Percentiles rank a stretch among this genome's conserved stretches.
These are phyloP conservation scores for Arabidopsis lyrata DNA, from an alignment of 441 rosid species.

Conservation along the genomic window DNA sequence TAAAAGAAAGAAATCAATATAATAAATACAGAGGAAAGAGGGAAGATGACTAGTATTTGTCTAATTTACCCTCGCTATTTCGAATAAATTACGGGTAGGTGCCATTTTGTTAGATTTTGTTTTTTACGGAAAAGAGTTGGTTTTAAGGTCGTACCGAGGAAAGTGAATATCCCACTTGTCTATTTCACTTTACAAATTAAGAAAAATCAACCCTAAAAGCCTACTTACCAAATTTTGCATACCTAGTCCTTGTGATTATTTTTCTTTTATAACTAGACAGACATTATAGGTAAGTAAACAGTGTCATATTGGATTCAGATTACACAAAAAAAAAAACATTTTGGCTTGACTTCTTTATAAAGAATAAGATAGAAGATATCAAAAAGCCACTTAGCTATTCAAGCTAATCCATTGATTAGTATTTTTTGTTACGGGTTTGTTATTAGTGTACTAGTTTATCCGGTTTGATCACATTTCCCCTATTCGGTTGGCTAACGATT, in stretches of 20 bases:
- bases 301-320: background rate
- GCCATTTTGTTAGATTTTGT: slow-evolving; percentile 30
- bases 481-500: background rate
- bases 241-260: background rate
- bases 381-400: too few species aligned
- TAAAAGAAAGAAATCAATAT: slow-evolving; percentile 37
- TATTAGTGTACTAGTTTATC: background rate
- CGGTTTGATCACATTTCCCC: background rate
- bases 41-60: background rate
- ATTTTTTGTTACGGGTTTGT: background rate
- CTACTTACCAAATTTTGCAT: slow-evolving; percentile 14
- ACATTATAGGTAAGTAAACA: background rate
- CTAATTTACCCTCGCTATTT: slow-evolving; percentile 15
- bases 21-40: slow-evolving; percentile 33
- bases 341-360: background rate
- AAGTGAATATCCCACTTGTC: slow-evolving; percentile 23
- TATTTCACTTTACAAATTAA: slow-evolving; percentile 24
- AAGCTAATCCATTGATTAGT: too few species aligned
- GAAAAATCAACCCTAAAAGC: slow-evolving; percentile 26
- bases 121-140: slow-evolving; percentile 39
- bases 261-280: background rate
- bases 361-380: background rate
- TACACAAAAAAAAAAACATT: background rate
- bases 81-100: slow-evolving; percentile 14
- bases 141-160: slow-evolving; percentile 38